Conservation (phyloP, 805 yeast genomes). For the Wickerhamiella azymoides region DNA sequence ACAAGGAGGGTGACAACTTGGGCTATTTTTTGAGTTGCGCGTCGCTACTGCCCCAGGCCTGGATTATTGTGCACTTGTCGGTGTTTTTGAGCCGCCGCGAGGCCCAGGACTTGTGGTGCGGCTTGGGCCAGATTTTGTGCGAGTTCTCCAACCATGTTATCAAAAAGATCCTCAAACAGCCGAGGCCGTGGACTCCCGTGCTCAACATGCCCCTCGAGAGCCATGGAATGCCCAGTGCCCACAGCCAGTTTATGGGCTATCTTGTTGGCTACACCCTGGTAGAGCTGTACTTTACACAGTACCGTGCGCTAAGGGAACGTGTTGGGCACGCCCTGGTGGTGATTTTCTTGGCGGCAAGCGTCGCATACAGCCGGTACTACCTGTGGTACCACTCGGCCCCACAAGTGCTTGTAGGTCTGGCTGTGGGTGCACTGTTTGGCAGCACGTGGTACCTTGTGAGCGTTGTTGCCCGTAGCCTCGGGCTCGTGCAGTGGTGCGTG, state of each 20-base stretch:
- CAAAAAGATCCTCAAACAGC: slow-evolving; percentile 50
- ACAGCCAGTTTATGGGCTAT: slow-evolving; percentile 89
- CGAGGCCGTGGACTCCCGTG: slow-evolving; percentile 43
- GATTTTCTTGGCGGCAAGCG: slow-evolving; percentile 26
- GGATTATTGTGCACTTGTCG: slow-evolving; percentile 65
- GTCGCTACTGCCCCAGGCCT: slow-evolving; percentile 67
- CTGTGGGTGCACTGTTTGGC: slow-evolving; percentile 50
- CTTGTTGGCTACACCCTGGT: slow-evolving; percentile 30
- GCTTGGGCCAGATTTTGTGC: slow-evolving; percentile 71
- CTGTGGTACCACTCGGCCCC: slow-evolving; percentile 57
- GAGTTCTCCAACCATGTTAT: slow-evolving; percentile 59
- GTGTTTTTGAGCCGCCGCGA: slow-evolving; percentile 78
- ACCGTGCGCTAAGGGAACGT: slow-evolving; percentile 12
- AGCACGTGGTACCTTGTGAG: slow-evolving; percentile 40
- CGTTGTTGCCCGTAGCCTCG: slow-evolving; percentile 46
- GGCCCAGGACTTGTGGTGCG: slow-evolving; percentile 68
- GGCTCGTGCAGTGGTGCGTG: slow-evolving; percentile 53
- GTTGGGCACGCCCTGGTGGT: slow-evolving; percentile 18
- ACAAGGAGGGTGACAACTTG: slow-evolving; percentile 49
- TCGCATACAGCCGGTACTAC: slow-evolving; percentile 61
- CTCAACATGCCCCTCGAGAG: slow-evolving; percentile 31
- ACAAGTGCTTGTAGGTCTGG: slow-evolving; percentile 64
- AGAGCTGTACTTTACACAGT: slow-evolving; percentile 16
- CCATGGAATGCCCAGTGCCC: slow-evolving; percentile 97
- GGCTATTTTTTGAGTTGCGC: slow-evolving; percentile 54